Conservation (phyloP, 257 asterid genomes). For the Asclepias syriaca region DNA sequence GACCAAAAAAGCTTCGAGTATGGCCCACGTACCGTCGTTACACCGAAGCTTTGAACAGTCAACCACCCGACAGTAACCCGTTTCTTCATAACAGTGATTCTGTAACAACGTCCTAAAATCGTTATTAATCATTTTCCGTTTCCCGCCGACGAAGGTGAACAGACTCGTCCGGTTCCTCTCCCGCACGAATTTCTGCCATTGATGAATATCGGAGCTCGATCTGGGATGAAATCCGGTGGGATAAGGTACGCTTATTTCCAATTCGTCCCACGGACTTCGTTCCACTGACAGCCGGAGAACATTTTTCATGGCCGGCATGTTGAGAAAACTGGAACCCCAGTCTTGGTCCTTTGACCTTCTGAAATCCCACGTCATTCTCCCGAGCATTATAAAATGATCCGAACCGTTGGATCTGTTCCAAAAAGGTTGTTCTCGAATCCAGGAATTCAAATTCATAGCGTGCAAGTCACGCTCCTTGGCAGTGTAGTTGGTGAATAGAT, state of each 20-base stretch:
- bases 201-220: slow-evolving; percentile 25
- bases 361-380: slow-evolving; percentile 82
- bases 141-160: slow-evolving; percentile 52
- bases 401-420: slow-evolving; percentile 66
- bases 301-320: slow-evolving; percentile 59
- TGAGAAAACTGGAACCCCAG: slow-evolving; percentile 76
- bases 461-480: slow-evolving; percentile 44
- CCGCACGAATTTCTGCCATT: slow-evolving; percentile 59
- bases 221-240: slow-evolving; percentile 92
- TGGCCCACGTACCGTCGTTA: slow-evolving; percentile 31
- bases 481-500: slow-evolving; percentile 48
- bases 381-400: slow-evolving; percentile 70
- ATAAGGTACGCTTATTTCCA: slow-evolving; percentile 75
- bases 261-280: slow-evolving; percentile 63
- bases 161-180: slow-evolving; percentile 35
- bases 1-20: slow-evolving; percentile 37
- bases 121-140: slow-evolving; percentile 25
- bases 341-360: slow-evolving; percentile 52
- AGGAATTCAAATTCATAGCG: slow-evolving; percentile 41
- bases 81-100: slow-evolving; percentile 40
- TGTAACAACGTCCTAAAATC: slow-evolving; percentile 48
- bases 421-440: slow-evolving; percentile 48
- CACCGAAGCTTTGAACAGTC: slow-evolving; percentile 60
- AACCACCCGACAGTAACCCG: slow-evolving; percentile 39
- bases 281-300: slow-evolving; percentile 56